These are phyloP conservation scores for Plasmodium inui DNA, from an alignment of 169 alveolate genomes.

Conservation along the genomic window DNA sequence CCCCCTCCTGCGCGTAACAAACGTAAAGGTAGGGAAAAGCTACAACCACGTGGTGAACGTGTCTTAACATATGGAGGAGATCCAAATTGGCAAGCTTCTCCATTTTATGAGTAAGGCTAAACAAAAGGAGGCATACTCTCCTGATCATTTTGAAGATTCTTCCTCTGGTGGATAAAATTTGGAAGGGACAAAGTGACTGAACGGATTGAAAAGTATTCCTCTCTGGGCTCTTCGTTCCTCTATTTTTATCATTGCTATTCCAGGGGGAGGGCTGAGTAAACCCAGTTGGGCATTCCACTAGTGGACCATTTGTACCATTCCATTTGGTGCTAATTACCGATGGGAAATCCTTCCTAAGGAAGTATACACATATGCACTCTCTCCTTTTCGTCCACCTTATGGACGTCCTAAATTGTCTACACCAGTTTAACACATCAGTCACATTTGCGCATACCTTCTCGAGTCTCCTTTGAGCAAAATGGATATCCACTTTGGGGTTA, in stretches of 20 bases:
- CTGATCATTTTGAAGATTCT: slow-evolving; percentile 13
- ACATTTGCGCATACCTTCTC: slow-evolving; percentile 9
- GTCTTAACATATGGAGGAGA: slow-evolving; percentile 14
- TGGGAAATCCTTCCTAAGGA: not conserved
- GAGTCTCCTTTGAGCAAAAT: slow-evolving; percentile 13
- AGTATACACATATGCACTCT: slow-evolving; percentile 11
- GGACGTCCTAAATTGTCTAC: not conserved
- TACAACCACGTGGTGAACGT: not conserved
- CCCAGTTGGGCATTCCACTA: not conserved
- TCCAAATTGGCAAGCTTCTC: slow-evolving; percentile 5
- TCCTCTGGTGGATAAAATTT: not conserved
- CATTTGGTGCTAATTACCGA: not conserved
- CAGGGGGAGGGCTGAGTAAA: not conserved
- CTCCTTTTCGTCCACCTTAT: not conserved
- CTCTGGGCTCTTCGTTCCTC: not conserved
- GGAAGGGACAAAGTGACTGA: slow-evolving; percentile 8
- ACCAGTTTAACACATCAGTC: slow-evolving; percentile 31
- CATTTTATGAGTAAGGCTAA: slow-evolving; percentile 1
- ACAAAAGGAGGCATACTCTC: slow-evolving; percentile 1
- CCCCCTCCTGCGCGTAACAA: not conserved
- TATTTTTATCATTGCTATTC: not conserved
- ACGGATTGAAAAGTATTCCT: not conserved
- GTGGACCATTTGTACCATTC: not conserved
- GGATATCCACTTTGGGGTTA: slow-evolving; percentile 1
- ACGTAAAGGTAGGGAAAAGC: slow-evolving; percentile 33